phyloP scores from a whole-genome alignment of 352 stramenopile genomes.

The Discostella stelligera region DNA sequence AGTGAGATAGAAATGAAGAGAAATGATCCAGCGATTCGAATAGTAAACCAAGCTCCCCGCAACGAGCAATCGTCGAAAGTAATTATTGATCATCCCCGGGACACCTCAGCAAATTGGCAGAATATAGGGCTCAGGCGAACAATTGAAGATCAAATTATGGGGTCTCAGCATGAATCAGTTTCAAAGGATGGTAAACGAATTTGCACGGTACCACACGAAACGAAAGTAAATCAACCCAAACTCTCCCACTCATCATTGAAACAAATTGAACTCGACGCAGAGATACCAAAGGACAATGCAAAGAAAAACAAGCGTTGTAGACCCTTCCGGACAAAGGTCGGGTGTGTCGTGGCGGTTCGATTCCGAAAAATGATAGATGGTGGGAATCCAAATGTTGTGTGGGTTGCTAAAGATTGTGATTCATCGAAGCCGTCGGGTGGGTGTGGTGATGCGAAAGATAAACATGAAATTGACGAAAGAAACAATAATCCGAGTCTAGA shows the following conservation, averaged over 20 bases:
- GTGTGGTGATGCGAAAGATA: not conserved
- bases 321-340: constrained; percentile 73
- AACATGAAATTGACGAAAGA: not conserved
- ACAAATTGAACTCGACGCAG: not conserved
- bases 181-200: not conserved
- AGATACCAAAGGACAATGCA: not conserved
- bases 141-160: not conserved
- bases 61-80: too few species aligned
- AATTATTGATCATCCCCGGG: not conserved
- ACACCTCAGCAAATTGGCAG: not conserved
- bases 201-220: not conserved
- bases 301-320: constrained; percentile 46
- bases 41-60: too few species aligned
- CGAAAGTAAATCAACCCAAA: not conserved
- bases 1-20: not conserved
- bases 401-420: constrained; percentile 29
- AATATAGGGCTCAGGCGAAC: not conserved
- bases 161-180: not conserved
- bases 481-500: not conserved
- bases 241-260: not conserved
- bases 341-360: constrained; percentile 65
- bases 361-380: constrained; percentile 47
- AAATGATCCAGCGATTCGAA: not conserved
- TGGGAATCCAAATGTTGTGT: constrained; percentile 40
- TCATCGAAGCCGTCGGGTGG: constrained; percentile 13